A percentile compares a stretch with the other conserved stretches of the same genome.
These are phyloP conservation scores for Yamadazyma oceani DNA, from an alignment of 1,139 yeast genomes.

Conservation along the genomic window DNA sequence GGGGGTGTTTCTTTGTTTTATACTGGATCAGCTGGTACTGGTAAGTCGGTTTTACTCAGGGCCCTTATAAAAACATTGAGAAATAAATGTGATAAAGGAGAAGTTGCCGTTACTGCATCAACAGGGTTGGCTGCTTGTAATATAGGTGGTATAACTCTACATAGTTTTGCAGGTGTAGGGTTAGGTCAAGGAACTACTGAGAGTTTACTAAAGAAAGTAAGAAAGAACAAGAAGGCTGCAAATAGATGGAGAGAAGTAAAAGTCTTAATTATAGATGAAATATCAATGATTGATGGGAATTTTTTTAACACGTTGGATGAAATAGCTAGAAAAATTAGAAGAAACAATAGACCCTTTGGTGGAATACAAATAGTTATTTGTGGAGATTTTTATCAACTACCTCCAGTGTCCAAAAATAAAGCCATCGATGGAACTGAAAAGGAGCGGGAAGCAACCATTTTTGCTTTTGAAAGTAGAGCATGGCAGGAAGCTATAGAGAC, in stretches of 20 bases:
- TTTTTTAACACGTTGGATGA: conserved; percentile 69
- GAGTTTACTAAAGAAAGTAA: conserved; percentile 53
- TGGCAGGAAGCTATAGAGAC: conserved; percentile 69
- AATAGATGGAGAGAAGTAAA: conserved; percentile 62
- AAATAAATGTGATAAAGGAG: conserved; percentile 42
- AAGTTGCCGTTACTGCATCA: conserved; percentile 85
- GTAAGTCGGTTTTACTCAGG: conserved; percentile 77
- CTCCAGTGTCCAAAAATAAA: conserved; percentile 60
- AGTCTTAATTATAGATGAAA: conserved; percentile 80
- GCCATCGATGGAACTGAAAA: conserved; percentile 24
- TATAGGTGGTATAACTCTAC: conserved; percentile 84
- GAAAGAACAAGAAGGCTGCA: conserved; percentile 50
- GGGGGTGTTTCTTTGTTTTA: conserved; percentile 67
- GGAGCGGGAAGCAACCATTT: conserved; percentile 32
- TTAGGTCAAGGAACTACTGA: conserved; percentile 49
- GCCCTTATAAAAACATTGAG: conserved; percentile 65
- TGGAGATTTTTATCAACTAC: conserved; percentile 90
- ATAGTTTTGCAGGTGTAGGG: conserved; percentile 86
- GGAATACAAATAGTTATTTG: conserved; percentile 83
- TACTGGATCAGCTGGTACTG: conserved; percentile 97
- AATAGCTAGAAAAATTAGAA: conserved; percentile 59
- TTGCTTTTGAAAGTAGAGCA: conserved; percentile 74
- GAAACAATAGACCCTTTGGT: conserved; percentile 66
- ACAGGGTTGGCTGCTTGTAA: conserved; percentile 94
- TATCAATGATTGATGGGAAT: conserved; percentile 84